phyloP scores from a whole-genome alignment of 148 eudicot genomes.

The Vaccinium macrocarpon region DNA sequence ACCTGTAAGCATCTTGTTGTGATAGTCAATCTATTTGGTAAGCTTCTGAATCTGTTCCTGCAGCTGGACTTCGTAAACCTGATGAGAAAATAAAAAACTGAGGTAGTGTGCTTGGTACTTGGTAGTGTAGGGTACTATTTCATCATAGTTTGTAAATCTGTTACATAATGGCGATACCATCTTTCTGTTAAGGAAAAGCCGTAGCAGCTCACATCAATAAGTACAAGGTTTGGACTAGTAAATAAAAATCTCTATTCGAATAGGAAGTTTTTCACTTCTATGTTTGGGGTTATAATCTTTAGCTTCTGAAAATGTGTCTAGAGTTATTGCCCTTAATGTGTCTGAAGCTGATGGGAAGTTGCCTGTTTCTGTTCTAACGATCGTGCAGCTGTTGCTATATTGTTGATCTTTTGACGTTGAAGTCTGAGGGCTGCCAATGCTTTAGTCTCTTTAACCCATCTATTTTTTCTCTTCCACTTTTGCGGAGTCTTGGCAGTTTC shows the following conservation, averaged over 20 bases:
- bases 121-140: not conserved
- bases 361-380: conserved; percentile 2
- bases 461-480: not conserved
- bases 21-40: not conserved
- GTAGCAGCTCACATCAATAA: not conserved
- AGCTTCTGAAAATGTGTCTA: not conserved
- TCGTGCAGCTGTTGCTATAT: not conserved
- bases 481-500: not conserved
- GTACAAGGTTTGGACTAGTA: not conserved
- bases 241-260: not conserved
- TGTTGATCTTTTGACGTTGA: not conserved
- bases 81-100: not conserved
- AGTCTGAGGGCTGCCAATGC: not conserved
- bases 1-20: not conserved
- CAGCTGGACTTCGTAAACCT: conserved; percentile 6
- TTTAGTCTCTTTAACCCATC: conserved; percentile 7
- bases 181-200: not conserved
- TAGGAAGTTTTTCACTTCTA: not conserved
- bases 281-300: not conserved
- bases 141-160: not conserved
- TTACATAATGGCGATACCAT: not conserved
- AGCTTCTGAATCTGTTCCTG: conserved; percentile 9
- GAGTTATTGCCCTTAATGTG: not conserved
- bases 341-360: not conserved
- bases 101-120: not conserved